phyloP scores from a whole-genome alignment of 1,284 basidiomycete genomes.

The Cutaneotrichosporon dermatis region DNA sequence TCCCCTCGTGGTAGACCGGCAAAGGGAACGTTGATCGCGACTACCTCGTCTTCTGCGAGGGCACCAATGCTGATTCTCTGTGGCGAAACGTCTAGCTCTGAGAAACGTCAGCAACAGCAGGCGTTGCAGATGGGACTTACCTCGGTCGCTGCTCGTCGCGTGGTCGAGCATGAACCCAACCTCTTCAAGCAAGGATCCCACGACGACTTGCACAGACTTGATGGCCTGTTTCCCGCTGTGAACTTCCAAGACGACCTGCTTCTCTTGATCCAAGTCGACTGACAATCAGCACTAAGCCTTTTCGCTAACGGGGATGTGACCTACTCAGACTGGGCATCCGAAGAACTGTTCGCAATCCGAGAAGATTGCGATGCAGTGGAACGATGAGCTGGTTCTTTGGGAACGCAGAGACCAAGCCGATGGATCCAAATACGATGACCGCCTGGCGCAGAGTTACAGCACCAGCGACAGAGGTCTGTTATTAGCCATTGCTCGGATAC shows the following conservation, averaged over 20 bases:
- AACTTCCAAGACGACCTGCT: slow-evolving; percentile 32
- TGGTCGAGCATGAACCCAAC: slow-evolving; percentile 22
- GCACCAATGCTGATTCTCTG: slow-evolving; percentile 20
- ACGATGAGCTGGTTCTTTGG: slow-evolving; percentile 14
- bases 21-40: slow-evolving; percentile 30
- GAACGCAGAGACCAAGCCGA: slow-evolving; percentile 19
- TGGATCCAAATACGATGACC: slow-evolving; percentile 21
- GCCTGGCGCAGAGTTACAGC: slow-evolving; percentile 23
- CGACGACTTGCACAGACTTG: slow-evolving; percentile 14
- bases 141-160: slow-evolving; percentile 13
- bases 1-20: slow-evolving; percentile 32
- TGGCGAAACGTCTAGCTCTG: slow-evolving; percentile 8
- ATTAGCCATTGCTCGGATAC: background rate
- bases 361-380: slow-evolving; percentile 22
- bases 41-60: slow-evolving; percentile 11
- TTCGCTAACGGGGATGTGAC: background rate
- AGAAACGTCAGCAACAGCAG: background rate
- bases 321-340: slow-evolving; percentile 38
- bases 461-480: slow-evolving; percentile 30
- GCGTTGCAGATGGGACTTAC: background rate
- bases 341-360: slow-evolving; percentile 23
- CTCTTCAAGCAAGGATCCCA: slow-evolving; percentile 24
- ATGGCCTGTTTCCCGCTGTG: slow-evolving; percentile 19
- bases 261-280: slow-evolving; percentile 40
- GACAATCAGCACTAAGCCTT: background rate